Base-by-base conservation (phyloP, 2,329 filamentous ascomycete genomes). In the Botrytis porri region DNA sequence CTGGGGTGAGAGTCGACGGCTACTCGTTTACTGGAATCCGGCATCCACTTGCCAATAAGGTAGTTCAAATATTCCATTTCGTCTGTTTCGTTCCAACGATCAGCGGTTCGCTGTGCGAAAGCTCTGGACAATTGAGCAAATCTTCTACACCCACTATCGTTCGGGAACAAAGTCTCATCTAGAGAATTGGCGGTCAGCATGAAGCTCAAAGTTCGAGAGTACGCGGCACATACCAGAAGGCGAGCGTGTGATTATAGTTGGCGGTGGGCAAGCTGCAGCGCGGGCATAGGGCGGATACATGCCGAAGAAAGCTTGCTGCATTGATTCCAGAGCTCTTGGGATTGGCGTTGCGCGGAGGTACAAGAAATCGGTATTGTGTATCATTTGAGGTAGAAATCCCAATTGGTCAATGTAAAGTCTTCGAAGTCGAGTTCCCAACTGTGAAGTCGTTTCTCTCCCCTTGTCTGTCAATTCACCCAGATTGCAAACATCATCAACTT, bases 11-110 rank as follows among this genome's bases (percentile, higher is more conserved):
- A 91, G 81, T 98, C 94, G 14, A 98, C 93, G 39, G 92, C 93
- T 14, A 98, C 90, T 57, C 87, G 86, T 18, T 87, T 87, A 43
- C 85, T 86, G 51, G 86, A 86, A 12, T 89, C 86, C 0, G 94
- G 93, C 93, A 98, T 97, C 89, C 92, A 97, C 81, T 92, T 94
- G 51, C 92, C 90, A 71, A 95, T 89, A 74, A 93, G 83, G 74
- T 88, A 90, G 78, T 92, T 94, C 37, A 98, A 84, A 80, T 97
- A 95, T 45, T 88, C 87, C 90, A 98, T 95, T 74, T 98, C 93
- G 22, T 91, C 86, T 0, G 92, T 89, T 51, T 87, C 83, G 80
- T 95, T 95, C 92, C 92, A 95, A 79, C 88, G 87, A 57, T 89
- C 86, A 14, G 92, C 91, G 9, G 93, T 87, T 60, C 91, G 87